Conservation (phyloP, 768 basidiomycete species). For the Amanita exitialis region DNA sequence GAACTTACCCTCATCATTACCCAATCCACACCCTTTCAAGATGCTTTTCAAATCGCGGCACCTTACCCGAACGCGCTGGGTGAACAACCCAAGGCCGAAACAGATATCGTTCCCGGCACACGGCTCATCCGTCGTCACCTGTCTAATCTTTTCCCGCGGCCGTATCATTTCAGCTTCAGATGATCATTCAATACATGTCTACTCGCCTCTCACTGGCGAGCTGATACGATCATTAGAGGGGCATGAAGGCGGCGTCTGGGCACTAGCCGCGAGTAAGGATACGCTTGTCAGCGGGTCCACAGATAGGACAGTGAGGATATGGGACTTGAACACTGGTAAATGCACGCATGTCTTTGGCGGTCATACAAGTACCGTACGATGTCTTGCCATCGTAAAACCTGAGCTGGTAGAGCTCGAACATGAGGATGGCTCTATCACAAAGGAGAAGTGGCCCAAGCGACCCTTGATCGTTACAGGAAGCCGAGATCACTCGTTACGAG, state of each 20-base stretch:
- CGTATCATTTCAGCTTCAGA: conserved; percentile 97
- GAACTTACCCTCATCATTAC: conserved; percentile 37
- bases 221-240: conserved; percentile 70
- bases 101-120: conserved; percentile 82
- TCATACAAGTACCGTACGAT: conserved; percentile 93
- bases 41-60: conserved; percentile 88
- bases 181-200: conserved; percentile 94
- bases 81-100: conserved; percentile 59
- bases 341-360: conserved; percentile 94
- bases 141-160: conserved; percentile 87
- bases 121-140: conserved; percentile 88
- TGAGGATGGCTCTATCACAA: conserved; percentile 47
- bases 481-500: conserved; percentile 56
- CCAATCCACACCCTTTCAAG: conserved; percentile 82
- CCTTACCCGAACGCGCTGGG: conserved; percentile 74
- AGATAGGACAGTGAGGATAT: conserved; percentile 87
- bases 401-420: conserved; percentile 72
- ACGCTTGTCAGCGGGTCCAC: conserved; percentile 88
- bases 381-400: conserved; percentile 92
- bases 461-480: conserved; percentile 70
- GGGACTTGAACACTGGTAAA: conserved; percentile 70
- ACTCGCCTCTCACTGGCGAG: conserved; percentile 76
- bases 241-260: conserved; percentile 96
- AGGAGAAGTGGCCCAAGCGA: conserved; percentile 62
- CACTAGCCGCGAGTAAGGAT: conserved; percentile 82